Evolutionary conservation across 2,329 filamentous ascomycete species (phyloP).

Genomic region (Chaetomium olivaceum): DNA sequence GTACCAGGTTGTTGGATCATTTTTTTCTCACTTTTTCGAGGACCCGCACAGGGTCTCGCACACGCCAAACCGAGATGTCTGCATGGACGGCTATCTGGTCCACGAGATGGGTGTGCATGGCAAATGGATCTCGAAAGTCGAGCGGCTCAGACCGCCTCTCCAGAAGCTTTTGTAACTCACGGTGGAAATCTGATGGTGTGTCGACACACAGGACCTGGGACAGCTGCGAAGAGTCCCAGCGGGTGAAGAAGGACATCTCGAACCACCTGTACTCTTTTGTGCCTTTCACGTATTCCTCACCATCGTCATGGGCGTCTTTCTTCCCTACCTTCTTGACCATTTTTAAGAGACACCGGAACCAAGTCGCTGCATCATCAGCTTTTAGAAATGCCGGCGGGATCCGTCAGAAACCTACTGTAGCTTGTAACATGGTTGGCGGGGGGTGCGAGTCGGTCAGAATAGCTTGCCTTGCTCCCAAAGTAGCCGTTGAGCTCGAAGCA

Average conservation of each 20-base stretch:
- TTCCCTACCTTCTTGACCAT: constrained; percentile 25
- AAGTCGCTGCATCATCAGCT: constrained; percentile 23
- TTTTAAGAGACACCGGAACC: constrained; percentile 28
- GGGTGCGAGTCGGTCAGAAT: neutral
- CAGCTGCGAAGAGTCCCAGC: constrained; percentile 19
- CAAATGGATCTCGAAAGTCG: constrained; percentile 25
- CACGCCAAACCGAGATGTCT: constrained; percentile 28
- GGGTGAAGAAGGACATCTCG: constrained; percentile 28
- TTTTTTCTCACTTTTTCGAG: constrained; percentile 24
- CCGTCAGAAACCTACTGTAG: constrained; percentile 12
- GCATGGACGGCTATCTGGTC: constrained; percentile 25
- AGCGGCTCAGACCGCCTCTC: constrained; percentile 1
- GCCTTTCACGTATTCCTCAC: constrained; percentile 21
- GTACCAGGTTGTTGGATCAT: neutral
- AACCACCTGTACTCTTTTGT: constrained; percentile 28
- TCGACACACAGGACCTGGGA: constrained; percentile 27
- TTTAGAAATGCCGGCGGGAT: neutral
- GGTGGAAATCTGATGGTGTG: constrained; percentile 17
- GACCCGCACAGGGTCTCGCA: constrained; percentile 27
- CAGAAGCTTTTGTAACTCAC: constrained; percentile 6
- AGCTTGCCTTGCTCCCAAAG: constrained; percentile 24
- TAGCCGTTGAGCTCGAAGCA: constrained; percentile 31
- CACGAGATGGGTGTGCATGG: constrained; percentile 25
- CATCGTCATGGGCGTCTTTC: constrained; percentile 15
- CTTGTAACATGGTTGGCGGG: constrained; percentile 9